A percentile compares a stretch with the other conserved stretches of the same genome.
phyloP scores from a whole-genome alignment of 73 alveolate species.

The Blepharisma stoltei region DNA sequence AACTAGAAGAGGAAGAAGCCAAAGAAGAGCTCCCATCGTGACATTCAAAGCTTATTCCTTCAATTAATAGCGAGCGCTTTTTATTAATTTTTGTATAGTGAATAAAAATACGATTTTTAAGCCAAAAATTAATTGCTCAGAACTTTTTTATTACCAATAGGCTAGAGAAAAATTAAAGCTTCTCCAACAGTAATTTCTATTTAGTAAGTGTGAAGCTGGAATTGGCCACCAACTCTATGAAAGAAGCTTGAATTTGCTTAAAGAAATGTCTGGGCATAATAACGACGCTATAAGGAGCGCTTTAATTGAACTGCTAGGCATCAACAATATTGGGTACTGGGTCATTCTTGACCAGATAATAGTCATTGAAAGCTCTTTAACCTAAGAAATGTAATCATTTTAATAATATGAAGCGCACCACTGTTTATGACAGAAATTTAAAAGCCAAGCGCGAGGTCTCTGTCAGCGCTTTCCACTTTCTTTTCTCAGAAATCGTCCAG shows the following conservation, averaged over 20 bases:
- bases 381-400: not conserved
- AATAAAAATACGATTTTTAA: no score
- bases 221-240: slow-evolving; percentile 39
- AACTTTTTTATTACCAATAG: no score
- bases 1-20: slow-evolving; percentile 33
- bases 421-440: slow-evolving; percentile 21
- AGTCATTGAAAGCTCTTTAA: slow-evolving; percentile 33
- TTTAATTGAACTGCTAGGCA: slow-evolving; percentile 36
- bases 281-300: slow-evolving; percentile 35
- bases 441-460: slow-evolving; percentile 29
- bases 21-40: slow-evolving; percentile 10
- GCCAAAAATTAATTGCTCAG: no score
- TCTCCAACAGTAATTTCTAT: slow-evolving; percentile 35
- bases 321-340: slow-evolving; percentile 58
- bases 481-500: slow-evolving; percentile 25
- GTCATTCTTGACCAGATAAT: slow-evolving; percentile 45
- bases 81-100: no score
- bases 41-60: slow-evolving; percentile 29
- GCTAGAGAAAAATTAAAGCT: slow-evolving; percentile 44
- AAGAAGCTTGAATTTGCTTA: slow-evolving; percentile 28
- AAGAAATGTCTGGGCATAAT: not conserved
- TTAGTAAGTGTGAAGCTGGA: slow-evolving; percentile 53
- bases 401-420: slow-evolving; percentile 4
- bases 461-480: slow-evolving; percentile 1
- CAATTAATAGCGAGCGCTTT: no score